A percentile compares a stretch with the other conserved stretches of the same genome.
These are phyloP conservation scores for Musa schizocarpa DNA, from an alignment of 176 grass and related monocot species.

Conservation along the genomic window DNA sequence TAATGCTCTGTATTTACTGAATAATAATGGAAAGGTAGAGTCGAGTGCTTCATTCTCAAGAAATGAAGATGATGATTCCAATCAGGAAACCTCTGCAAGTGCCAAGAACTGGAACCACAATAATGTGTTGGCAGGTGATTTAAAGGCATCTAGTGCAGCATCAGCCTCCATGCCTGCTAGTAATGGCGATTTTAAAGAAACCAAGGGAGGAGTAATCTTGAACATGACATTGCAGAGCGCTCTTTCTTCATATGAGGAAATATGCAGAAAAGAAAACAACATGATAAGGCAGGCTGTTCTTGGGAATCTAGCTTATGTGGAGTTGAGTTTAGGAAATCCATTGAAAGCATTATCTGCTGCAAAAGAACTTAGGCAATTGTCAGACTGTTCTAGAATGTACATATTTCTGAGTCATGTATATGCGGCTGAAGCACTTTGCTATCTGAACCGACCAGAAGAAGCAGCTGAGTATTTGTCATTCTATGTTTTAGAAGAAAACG, in stretches of 20 bases:
- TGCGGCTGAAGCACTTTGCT: slow-evolving; percentile 71
- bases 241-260: slow-evolving; percentile 43
- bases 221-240: slow-evolving; percentile 56
- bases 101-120: slow-evolving; percentile 39
- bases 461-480: slow-evolving; percentile 57
- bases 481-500: slow-evolving; percentile 55
- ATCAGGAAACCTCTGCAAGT: slow-evolving; percentile 25
- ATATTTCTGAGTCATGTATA: slow-evolving; percentile 63
- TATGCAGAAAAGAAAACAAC: slow-evolving; percentile 58
- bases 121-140: slow-evolving; percentile 29
- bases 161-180: slow-evolving; percentile 12
- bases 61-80: slow-evolving; percentile 29
- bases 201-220: slow-evolving; percentile 23
- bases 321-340: slow-evolving; percentile 70
- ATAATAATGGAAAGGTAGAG: slow-evolving; percentile 28
- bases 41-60: background rate
- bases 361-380: slow-evolving; percentile 42
- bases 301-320: slow-evolving; percentile 64
- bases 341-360: slow-evolving; percentile 57
- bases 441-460: slow-evolving; percentile 55
- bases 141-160: slow-evolving; percentile 30
- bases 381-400: slow-evolving; percentile 64
- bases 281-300: slow-evolving; percentile 62
- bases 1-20: slow-evolving; percentile 58
- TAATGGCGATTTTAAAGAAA: slow-evolving; percentile 52